Percentiles rank a stretch among this genome's conserved stretches.
These are phyloP conservation scores for Alternaria novae-zelandiae DNA, from an alignment of 2,329 filamentous ascomycete species.

Conservation along the genomic window DNA sequence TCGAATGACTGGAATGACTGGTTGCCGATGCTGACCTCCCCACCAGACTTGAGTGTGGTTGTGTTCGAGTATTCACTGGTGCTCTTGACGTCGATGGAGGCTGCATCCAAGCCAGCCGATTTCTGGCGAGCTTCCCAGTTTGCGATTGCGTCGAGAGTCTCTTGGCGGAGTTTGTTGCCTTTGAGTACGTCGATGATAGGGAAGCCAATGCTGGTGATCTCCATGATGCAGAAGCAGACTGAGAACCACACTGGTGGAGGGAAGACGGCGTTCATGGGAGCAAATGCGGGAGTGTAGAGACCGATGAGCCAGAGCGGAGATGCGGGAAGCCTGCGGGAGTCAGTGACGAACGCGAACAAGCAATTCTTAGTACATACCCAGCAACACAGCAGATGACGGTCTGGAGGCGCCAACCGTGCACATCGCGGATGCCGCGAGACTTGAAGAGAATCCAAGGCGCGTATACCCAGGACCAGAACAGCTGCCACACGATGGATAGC, in stretches of 20 bases:
- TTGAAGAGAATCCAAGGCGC: conserved; percentile 45
- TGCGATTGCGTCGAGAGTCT: conserved; percentile 43
- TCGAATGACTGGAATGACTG: conserved; percentile 31
- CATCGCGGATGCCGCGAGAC: conserved; percentile 41
- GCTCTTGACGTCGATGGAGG: conserved; percentile 16
- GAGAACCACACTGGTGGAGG: conserved; percentile 41
- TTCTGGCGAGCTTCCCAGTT: conserved; percentile 42
- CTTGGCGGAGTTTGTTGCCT: conserved; percentile 34
- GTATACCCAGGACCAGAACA: conserved; percentile 47
- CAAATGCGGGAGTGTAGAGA: conserved; percentile 41
- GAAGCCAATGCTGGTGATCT: conserved; percentile 38
- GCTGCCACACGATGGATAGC: conserved; percentile 45
- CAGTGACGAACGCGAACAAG: not conserved
- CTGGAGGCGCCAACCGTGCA: conserved; percentile 42
- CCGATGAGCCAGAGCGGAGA: conserved; percentile 44
- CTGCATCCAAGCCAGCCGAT: conserved; percentile 7
- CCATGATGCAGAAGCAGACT: conserved; percentile 42
- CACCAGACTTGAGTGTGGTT: conserved; percentile 23
- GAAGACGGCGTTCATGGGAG: conserved; percentile 29
- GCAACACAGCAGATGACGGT: conserved; percentile 43
- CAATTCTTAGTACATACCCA: conserved; percentile 27
- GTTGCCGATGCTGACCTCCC: conserved; percentile 16
- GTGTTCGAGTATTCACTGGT: conserved; percentile 23
- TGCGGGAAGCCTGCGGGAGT: conserved; percentile 34
- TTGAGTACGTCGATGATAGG: conserved; percentile 39